Base-by-base conservation (phyloP, 148 eudicot genomes). In the Nepenthes mirabilis region DNA sequence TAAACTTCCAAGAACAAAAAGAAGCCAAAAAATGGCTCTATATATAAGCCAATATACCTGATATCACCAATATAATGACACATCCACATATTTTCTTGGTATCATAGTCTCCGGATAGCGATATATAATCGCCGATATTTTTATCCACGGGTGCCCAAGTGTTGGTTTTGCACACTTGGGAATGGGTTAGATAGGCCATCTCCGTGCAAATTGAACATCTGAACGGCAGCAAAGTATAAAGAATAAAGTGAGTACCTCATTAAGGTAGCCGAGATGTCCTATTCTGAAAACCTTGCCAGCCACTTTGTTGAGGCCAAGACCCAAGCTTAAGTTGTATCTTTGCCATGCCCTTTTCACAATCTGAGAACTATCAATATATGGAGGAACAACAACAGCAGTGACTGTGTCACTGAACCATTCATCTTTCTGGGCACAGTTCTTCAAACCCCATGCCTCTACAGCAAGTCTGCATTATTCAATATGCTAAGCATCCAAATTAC, bases 271-370 rank as follows among this genome's bases (percentile, higher is more conserved):
- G 36, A 93, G 95, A 75, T 93, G 99, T 14, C 99, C 99, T 64
- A 93, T 93, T 76, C 99, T 76, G 91, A 93, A 93, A 60, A 84
- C 99, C 72, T 89, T 93, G 52, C 97, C 99, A 43, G 99, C 97
- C 1, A 93, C 91, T 73, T 93, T 93, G 86, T 86, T 89, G 34
- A 93, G 90, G 36, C 99, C 99, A 11, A 93, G 90, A 47, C 99
- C 97, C 65, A 93, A 79, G 83, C 99, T 86, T 52, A 93, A 70
- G 75, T 89, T 89, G 88, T 94, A 94, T 71, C 97, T 72, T 64
- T 74, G 73, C 97, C 97, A 94, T 58, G 65, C 99, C 78, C 94
- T 77, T 75, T 56, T 80, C 34, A 94, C 91, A 37, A 94, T 73
- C 59, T 86, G 86, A 12, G 82, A 55, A 62, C 99, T 89, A 66